phyloP scores from a whole-genome alignment of 106 monocot genomes.

The Dactylorhiza incarnata region DNA sequence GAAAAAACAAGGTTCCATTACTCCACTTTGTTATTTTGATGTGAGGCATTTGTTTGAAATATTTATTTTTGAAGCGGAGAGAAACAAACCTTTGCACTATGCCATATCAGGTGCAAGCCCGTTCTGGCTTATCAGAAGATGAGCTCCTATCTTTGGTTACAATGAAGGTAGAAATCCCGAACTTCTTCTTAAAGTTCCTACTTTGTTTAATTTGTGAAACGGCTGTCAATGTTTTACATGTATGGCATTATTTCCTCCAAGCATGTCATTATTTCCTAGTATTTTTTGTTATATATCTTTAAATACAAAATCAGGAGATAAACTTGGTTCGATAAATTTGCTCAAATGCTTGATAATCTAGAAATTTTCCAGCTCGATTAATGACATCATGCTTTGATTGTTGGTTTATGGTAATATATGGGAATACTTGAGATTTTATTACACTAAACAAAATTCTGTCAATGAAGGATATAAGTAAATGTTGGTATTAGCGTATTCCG shows the following conservation, averaged over 20 bases:
- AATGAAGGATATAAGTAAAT: not conserved
- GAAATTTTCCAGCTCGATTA: not conserved
- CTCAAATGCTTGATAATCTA: not conserved
- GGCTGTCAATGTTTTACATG: not conserved
- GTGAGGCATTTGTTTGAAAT: not conserved
- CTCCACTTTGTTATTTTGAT: not conserved
- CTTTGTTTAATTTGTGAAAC: not conserved
- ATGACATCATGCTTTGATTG: not conserved
- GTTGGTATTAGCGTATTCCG: too few species aligned
- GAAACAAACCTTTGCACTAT: slow-evolving; percentile 1
- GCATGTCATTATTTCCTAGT: not conserved
- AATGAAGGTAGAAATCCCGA: slow-evolving; percentile 56
- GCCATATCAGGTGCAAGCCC: slow-evolving; percentile 41
- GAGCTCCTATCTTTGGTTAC: slow-evolving; percentile 71
- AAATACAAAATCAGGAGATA: not conserved
- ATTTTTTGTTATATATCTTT: not conserved
- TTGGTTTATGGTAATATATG: not conserved
- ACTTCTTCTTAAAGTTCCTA: not conserved
- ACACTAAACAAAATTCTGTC: not conserved
- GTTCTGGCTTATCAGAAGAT: slow-evolving; percentile 89
- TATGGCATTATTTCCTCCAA: too few species aligned
- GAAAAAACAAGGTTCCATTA: slow-evolving; percentile 67
- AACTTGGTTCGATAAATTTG: not conserved
- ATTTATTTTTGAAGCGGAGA: not conserved
- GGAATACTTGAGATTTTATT: not conserved